A percentile compares a stretch with the other conserved stretches of the same genome.
Evolutionary conservation across 176 grass and related monocot species (phyloP).

Genomic region (Zizania latifolia): DNA sequence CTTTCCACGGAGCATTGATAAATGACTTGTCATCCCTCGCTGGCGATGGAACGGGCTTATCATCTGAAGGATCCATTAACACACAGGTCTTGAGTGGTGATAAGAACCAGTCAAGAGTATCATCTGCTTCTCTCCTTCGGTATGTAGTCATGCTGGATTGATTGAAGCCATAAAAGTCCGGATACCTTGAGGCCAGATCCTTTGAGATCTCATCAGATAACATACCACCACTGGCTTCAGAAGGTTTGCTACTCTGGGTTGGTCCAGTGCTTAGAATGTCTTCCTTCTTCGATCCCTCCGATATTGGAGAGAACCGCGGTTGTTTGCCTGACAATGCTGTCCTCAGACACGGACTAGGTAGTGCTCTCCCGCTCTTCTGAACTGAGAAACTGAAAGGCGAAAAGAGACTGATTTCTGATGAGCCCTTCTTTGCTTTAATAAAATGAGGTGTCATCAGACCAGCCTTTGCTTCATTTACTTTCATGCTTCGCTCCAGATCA

Average conservation of each 20-base stretch:
- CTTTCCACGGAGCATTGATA: slow-evolving; percentile 12
- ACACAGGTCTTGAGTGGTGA: slow-evolving; percentile 82
- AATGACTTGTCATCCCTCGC: slow-evolving; percentile 9
- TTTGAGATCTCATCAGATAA: slow-evolving; percentile 37
- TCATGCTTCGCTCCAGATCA: slow-evolving; percentile 16
- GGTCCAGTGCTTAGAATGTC: slow-evolving; percentile 7
- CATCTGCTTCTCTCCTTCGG: slow-evolving; percentile 42
- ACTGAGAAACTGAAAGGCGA: slow-evolving; percentile 39
- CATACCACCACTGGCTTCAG: slow-evolving; percentile 5
- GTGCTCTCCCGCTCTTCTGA: slow-evolving; percentile 36
- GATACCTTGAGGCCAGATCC: slow-evolving; percentile 46
- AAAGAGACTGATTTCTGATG: background rate
- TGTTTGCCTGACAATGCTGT: slow-evolving; percentile 35
- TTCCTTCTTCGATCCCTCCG: slow-evolving; percentile 33
- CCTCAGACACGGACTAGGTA: slow-evolving; percentile 30
- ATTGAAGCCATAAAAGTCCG: slow-evolving; percentile 41
- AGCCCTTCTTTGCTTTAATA: slow-evolving; percentile 20
- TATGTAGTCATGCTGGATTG: background rate
- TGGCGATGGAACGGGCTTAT: slow-evolving; percentile 35
- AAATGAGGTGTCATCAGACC: background rate
- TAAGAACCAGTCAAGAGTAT: slow-evolving; percentile 78
- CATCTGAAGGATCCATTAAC: slow-evolving; percentile 52
- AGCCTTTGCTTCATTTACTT: slow-evolving; percentile 25
- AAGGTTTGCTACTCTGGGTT: background rate
- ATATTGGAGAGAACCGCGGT: slow-evolving; percentile 41